phyloP scores from a whole-genome alignment of 495 filamentous ascomycete species.

The Daldinia decipiens region DNA sequence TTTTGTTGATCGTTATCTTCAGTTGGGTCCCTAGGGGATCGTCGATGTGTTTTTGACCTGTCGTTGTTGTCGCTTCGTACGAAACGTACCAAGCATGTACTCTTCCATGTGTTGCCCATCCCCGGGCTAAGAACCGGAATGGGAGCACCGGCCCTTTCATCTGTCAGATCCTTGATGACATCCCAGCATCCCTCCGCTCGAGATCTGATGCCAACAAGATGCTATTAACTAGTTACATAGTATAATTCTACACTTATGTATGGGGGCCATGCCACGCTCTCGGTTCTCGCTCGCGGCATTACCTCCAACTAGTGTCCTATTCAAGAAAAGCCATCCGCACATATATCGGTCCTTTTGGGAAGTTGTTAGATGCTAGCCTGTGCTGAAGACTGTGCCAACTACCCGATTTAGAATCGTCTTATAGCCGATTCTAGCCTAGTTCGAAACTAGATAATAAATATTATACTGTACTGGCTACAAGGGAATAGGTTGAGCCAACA shows the following conservation, averaged over 20 bases:
- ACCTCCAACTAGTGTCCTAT: constrained; percentile 27
- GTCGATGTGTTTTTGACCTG: constrained; percentile 29
- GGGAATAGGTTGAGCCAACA: constrained; percentile 9
- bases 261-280: constrained; percentile 24
- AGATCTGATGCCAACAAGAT: constrained; percentile 44
- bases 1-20: constrained; percentile 32
- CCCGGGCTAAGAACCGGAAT: constrained; percentile 43
- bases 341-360: constrained; percentile 44
- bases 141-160: constrained; percentile 29
- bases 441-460: constrained; percentile 26
- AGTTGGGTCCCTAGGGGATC: constrained; percentile 15
- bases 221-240: constrained; percentile 14
- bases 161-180: constrained; percentile 42
- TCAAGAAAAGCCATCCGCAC: constrained; percentile 25
- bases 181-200: constrained; percentile 35
- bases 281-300: constrained; percentile 30
- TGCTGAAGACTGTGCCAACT: constrained; percentile 25
- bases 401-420: constrained; percentile 24
- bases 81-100: constrained; percentile 38
- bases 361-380: constrained; percentile 24
- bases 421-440: constrained; percentile 20
- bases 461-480: constrained; percentile 1
- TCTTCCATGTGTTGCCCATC: constrained; percentile 31
- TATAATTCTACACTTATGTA: constrained; percentile 38
- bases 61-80: constrained; percentile 33